phyloP scores from a whole-genome alignment of 2,329 filamentous ascomycete species.

The Fusarium setosum region DNA sequence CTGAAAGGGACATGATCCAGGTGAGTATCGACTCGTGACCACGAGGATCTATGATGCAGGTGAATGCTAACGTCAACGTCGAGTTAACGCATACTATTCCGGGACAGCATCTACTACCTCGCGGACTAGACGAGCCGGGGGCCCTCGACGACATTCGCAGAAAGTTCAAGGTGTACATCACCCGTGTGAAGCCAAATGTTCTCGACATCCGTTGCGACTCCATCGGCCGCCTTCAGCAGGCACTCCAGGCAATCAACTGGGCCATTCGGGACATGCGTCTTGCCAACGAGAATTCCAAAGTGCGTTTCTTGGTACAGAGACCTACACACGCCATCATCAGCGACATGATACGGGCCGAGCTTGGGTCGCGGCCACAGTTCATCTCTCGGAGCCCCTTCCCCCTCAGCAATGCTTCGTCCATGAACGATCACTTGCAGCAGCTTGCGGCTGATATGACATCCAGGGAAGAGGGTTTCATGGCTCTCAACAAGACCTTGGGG shows the following conservation, averaged over 20 bases:
- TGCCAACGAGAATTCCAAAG: constrained; percentile 36
- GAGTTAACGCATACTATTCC: constrained; percentile 44
- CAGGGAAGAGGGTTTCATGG: constrained; percentile 40
- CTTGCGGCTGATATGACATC: constrained; percentile 33
- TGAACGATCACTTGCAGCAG: constrained; percentile 32
- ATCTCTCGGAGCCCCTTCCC: neutral
- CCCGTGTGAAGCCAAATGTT: constrained; percentile 31
- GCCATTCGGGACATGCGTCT: constrained; percentile 48
- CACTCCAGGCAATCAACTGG: constrained; percentile 45
- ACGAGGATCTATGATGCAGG: neutral
- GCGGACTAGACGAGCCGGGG: constrained; percentile 35
- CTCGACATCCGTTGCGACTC: constrained; percentile 42
- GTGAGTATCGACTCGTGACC: constrained; percentile 23
- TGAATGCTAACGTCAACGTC: neutral
- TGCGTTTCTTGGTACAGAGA: constrained; percentile 44
- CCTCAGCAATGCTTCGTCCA: constrained; percentile 10
- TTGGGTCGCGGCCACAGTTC: constrained; percentile 40
- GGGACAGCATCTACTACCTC: constrained; percentile 41
- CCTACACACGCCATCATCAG: constrained; percentile 24
- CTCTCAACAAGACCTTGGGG: constrained; percentile 39
- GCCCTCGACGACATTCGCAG: constrained; percentile 45
- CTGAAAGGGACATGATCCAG: constrained; percentile 35
- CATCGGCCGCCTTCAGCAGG: constrained; percentile 41
- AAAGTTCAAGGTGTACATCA: constrained; percentile 48
- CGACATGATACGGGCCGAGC: constrained; percentile 34